A percentile compares a stretch with the other conserved stretches of the same genome.
phyloP scores from a whole-genome alignment of 2,329 filamentous ascomycete species.

The Mycocentrospora acerina region DNA sequence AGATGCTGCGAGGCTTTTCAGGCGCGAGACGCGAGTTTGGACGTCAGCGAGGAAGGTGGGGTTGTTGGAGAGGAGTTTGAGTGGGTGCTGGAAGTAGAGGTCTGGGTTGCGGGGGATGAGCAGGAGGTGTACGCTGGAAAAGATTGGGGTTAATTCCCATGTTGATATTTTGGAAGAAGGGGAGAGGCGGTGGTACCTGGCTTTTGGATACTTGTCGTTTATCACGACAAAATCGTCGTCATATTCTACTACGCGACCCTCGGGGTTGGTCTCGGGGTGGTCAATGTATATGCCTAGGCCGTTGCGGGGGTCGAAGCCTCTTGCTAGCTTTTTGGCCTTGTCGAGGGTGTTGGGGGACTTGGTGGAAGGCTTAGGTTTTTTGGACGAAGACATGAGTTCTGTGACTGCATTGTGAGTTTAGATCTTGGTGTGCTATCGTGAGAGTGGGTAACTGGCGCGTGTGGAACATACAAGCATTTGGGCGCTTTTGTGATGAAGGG shows the following conservation, averaged over 20 bases:
- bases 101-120: conserved; percentile 73
- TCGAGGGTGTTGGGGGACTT: conserved; percentile 8
- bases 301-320: conserved; percentile 50
- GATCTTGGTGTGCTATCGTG: conserved; percentile 4
- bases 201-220: conserved; percentile 83
- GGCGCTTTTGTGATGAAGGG: conserved; percentile 22
- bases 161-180: not conserved
- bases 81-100: conserved; percentile 68
- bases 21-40: conserved; percentile 59
- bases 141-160: not conserved
- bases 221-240: conserved; percentile 73
- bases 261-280: conserved; percentile 61
- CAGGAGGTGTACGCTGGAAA: conserved; percentile 73
- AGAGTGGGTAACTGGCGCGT: not conserved
- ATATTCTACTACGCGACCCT: conserved; percentile 64
- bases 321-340: conserved; percentile 8
- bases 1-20: conserved; percentile 66
- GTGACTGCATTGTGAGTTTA: conserved; percentile 43
- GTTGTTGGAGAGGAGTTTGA: conserved; percentile 71
- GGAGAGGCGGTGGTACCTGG: conserved; percentile 17
- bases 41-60: conserved; percentile 66
- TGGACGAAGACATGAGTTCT: conserved; percentile 49
- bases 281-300: conserved; percentile 68
- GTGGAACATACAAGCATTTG: conserved; percentile 41
- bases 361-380: conserved; percentile 36